A percentile compares a stretch with the other conserved stretches of the same genome.
Conservation (phyloP, 768 basidiomycete genomes). For the Pleurotus pulmonarius region DNA sequence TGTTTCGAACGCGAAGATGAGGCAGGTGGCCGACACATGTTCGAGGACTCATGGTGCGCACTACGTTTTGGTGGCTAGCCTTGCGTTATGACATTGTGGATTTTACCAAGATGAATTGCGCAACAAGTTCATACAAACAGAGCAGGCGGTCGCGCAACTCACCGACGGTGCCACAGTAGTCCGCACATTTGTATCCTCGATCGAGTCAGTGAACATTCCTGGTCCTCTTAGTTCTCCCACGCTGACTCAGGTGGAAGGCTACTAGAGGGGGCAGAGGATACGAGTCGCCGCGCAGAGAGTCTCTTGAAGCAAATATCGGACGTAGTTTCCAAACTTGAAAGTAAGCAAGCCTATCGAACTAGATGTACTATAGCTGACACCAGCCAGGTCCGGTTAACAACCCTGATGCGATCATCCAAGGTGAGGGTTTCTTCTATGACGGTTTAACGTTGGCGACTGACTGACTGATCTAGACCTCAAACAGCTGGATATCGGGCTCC, state of each 20-base stretch:
- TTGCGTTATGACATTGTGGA: background rate
- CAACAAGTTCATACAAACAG: constrained; percentile 48
- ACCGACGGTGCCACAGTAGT: constrained; percentile 58
- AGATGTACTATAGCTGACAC: background rate
- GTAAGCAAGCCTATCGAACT: constrained; percentile 22
- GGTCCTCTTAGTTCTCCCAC: background rate
- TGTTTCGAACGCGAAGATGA: constrained; percentile 77
- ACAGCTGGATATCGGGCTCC: constrained; percentile 56
- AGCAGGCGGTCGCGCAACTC: constrained; percentile 48
- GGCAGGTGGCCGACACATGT: constrained; percentile 73
- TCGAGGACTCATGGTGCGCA: constrained; percentile 61
- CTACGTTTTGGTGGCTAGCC: background rate
- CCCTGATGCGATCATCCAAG: constrained; percentile 48
- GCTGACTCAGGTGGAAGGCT: constrained; percentile 32
- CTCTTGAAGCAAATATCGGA: constrained; percentile 53
- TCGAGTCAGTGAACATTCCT: constrained; percentile 33
- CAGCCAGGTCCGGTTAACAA: constrained; percentile 42
- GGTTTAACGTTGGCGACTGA: background rate
- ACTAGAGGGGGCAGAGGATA: constrained; percentile 57
- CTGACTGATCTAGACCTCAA: constrained; percentile 47
- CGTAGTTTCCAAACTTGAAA: constrained; percentile 47
- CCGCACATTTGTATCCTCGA: constrained; percentile 42
- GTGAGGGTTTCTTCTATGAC: constrained; percentile 23
- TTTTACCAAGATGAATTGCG: constrained; percentile 51
- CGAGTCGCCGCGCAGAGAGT: constrained; percentile 55